Percentiles rank a stretch among this genome's conserved stretches.
Evolutionary conservation across 176 grass and related monocot genomes (phyloP).

Genomic region (Echinochloa phyllopogon): DNA sequence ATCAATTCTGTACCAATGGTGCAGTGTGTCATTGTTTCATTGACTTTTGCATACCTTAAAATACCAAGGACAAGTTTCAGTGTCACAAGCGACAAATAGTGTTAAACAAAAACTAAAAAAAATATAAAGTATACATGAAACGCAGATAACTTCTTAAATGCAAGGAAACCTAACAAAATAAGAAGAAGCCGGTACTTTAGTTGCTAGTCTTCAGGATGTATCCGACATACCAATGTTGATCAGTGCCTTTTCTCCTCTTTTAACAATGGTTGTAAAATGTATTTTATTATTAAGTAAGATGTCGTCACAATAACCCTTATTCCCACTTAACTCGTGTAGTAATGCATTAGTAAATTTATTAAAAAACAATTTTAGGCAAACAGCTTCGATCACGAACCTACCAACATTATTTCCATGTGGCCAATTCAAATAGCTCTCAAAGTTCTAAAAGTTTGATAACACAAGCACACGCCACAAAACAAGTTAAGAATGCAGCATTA

Average conservation of each 20-base stretch:
- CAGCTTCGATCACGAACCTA: background rate
- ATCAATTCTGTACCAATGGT: constrained; percentile 81
- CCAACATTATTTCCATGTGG: background rate
- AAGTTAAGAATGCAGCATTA: background rate
- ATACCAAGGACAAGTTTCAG: constrained; percentile 25
- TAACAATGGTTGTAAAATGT: constrained; percentile 2
- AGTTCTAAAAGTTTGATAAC: background rate
- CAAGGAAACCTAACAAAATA: background rate
- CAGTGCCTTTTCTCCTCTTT: background rate
- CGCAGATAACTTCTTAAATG: background rate
- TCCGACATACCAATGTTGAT: background rate
- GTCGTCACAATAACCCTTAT: background rate
- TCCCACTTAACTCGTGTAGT: background rate
- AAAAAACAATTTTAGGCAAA: background rate
- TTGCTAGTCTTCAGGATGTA: background rate
- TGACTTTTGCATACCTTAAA: constrained; percentile 92
- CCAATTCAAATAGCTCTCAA: background rate
- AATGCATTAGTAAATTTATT: background rate
- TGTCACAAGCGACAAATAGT: background rate
- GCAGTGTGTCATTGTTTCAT: constrained; percentile 79
- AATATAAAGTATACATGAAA: background rate
- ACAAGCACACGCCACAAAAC: background rate
- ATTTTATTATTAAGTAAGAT: background rate
- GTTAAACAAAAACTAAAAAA: background rate
- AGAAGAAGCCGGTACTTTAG: background rate